Evolutionary conservation across 768 basidiomycete genomes (phyloP), one percentile per base, ranked within the genome.

Genomic region (Russula sp.): DNA sequence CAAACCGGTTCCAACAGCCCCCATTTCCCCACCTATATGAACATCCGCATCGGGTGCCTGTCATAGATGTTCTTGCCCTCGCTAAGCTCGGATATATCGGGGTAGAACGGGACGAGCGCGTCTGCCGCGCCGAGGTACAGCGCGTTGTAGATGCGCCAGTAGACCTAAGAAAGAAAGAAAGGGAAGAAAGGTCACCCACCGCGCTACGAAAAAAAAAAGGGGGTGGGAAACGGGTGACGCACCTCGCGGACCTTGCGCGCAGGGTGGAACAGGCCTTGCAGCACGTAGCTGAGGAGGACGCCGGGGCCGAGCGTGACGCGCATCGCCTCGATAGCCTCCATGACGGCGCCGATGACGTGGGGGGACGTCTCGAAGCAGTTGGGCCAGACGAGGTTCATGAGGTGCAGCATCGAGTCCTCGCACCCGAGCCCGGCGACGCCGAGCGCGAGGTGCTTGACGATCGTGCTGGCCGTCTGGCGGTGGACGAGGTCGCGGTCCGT

Each of bases 261-360:
- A 0, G 97, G 97, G 70, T 99, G 97, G 84, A 94, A 98, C 57
- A 99, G 77, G 4, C 97, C 97, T 72, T 97, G 95, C 6, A 98
- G 78, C 45, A 92, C 87, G 73, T 98, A 98, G 72, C 89, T 91
- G 61, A 98, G 78, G 53, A 99, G 77, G 7, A 97, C 83, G 40
- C 97, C 96, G 0, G 96, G 94, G 1, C 97, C 97, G 47, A 98
- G 79, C 8, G 94, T 94, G 47, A 98, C 90, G 27, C 95, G 83
- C 94, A 98, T 98, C 1, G 92, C 91, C 75, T 98, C 97, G 69
- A 99, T 82, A 0, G 97, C 97, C 54, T 98, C 97, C 92, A 98
- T 95, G 48, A 98, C 92, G 6, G 94, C 92, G 37, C 93, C 94
- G 66, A 98, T 98, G 64, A 99, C 95, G 76, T 99, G 97, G 6